Base-by-base conservation (phyloP, 2,329 filamentous ascomycete species). In the Lizonia empirigonia region DNA sequence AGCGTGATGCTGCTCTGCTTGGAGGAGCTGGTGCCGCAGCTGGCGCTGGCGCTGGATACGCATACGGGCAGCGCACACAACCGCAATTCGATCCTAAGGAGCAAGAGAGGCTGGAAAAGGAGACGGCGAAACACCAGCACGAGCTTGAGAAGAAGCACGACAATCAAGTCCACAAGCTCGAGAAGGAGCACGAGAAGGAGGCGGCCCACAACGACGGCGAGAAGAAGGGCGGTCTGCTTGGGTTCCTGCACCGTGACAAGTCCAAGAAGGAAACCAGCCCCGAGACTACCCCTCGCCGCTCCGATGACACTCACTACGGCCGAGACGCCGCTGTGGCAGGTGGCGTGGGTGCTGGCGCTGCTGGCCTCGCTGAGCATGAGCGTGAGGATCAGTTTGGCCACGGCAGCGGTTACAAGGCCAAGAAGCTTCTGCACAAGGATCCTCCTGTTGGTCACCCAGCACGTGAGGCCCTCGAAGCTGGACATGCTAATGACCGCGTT, bases 171-270 rank as follows among this genome's bases (percentile, higher is more conserved):
- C 47, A 55, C 52, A 58, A 45, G 19, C 51, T 54, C 7, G 46
- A 59, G 24, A 61, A 59, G 37, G 47, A 62, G 27, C 32, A 45
- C 1, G 52, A 70, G 37, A 62, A 69, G 20, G 59, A 65, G 18
- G 58, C 48, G 18, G 27, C 58, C 18, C 54, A 63, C 39, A 35
- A 50, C 4, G 35, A 46, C 4, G 47, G 53, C 26, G 56, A 50
- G 36, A 71, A 72, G 58, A 64, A 72, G 53, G 68, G 74, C 37
- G 58, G 63, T 26, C 55, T 77, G 9, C 59, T 76, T 19, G 68
- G 72, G 16, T 76, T 77, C 58, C 55, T 76, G 23, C 73, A 75
- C 52, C 68, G 72, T n/a, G 69, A 75, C 57, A 76, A 76, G 60
- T 67, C 74, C 50, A 68, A 71, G 52, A 72, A 73, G 39, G 60